phyloP scores from a whole-genome alignment of 2,329 filamentous ascomycete species.

The Clarireedia monteithiana region DNA sequence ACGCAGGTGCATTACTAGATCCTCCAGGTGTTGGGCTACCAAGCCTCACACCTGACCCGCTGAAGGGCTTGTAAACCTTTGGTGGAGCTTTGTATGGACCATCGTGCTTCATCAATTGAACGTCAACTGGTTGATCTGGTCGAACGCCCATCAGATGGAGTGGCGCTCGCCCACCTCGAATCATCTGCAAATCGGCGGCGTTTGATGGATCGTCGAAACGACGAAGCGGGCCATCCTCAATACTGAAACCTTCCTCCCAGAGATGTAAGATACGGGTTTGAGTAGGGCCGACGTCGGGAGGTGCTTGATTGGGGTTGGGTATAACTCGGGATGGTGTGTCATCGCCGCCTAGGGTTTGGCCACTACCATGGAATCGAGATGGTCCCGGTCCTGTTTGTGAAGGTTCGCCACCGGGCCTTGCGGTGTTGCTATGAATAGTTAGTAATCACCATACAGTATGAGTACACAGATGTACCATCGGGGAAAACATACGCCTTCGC shows the following conservation, averaged over 20 bases:
- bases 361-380: slow-evolving; percentile 58
- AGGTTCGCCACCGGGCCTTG: slow-evolving; percentile 46
- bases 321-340: slow-evolving; percentile 62
- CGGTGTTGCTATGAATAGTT: slow-evolving; percentile 46
- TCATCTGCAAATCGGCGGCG: slow-evolving; percentile 63
- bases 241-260: slow-evolving; percentile 78
- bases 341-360: slow-evolving; percentile 72
- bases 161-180: slow-evolving; percentile 68
- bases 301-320: slow-evolving; percentile 47
- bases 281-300: slow-evolving; percentile 25
- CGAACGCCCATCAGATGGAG: slow-evolving; percentile 71
- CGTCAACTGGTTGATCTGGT: slow-evolving; percentile 67
- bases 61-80: slow-evolving; percentile 69
- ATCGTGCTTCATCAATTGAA: slow-evolving; percentile 64
- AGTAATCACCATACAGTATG: not conserved
- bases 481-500: slow-evolving; percentile 44
- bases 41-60: slow-evolving; percentile 63
- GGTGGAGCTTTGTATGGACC: slow-evolving; percentile 68
- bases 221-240: slow-evolving; percentile 71
- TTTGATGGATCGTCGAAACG: slow-evolving; percentile 75
- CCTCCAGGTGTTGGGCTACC: slow-evolving; percentile 69
- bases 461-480: not conserved
- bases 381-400: slow-evolving; percentile 40
- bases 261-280: slow-evolving; percentile 67
- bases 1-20: slow-evolving; percentile 32